These are phyloP conservation scores for Lactarius indigo DNA, from an alignment of 768 basidiomycete species.

Conservation along the genomic window DNA sequence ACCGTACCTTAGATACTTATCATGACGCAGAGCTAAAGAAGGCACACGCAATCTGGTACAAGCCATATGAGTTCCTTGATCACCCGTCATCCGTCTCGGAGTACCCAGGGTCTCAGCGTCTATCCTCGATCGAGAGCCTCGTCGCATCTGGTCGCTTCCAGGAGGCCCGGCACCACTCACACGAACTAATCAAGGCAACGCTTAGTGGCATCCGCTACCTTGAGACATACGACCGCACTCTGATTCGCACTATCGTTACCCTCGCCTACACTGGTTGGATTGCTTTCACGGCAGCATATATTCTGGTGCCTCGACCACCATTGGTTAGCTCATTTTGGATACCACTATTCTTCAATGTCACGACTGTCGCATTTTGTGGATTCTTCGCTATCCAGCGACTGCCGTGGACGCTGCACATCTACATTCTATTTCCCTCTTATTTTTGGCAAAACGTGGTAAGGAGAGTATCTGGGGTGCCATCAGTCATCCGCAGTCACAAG, in stretches of 20 bases:
- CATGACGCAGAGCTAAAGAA: constrained; percentile 54
- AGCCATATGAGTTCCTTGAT: constrained; percentile 53
- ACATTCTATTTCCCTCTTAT: constrained; percentile 69
- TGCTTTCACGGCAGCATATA: constrained; percentile 56
- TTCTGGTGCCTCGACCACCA: constrained; percentile 43
- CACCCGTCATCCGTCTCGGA: constrained; percentile 27
- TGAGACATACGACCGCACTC: constrained; percentile 69
- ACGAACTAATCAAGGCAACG: constrained; percentile 48
- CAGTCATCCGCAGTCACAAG: neutral
- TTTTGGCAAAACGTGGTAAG: constrained; percentile 62
- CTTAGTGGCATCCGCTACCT: constrained; percentile 71
- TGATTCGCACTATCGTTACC: constrained; percentile 67
- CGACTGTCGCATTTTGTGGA: constrained; percentile 41
- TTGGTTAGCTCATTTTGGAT: neutral
- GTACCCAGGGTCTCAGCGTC: constrained; percentile 34
- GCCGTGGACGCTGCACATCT: constrained; percentile 72
- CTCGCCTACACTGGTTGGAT: constrained; percentile 78
- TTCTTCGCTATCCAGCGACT: constrained; percentile 61
- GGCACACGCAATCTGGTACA: constrained; percentile 55
- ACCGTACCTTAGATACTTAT: neutral
- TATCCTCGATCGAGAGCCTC: constrained; percentile 44
- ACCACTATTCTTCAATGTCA: constrained; percentile 27
- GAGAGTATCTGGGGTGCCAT: constrained; percentile 5
- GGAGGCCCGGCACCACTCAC: constrained; percentile 47
- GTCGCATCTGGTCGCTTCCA: constrained; percentile 44